Evolutionary conservation across 345 rosid genomes (phyloP), one percentile per base, ranked within the genome.

Genomic region (Kandelia obovata): DNA sequence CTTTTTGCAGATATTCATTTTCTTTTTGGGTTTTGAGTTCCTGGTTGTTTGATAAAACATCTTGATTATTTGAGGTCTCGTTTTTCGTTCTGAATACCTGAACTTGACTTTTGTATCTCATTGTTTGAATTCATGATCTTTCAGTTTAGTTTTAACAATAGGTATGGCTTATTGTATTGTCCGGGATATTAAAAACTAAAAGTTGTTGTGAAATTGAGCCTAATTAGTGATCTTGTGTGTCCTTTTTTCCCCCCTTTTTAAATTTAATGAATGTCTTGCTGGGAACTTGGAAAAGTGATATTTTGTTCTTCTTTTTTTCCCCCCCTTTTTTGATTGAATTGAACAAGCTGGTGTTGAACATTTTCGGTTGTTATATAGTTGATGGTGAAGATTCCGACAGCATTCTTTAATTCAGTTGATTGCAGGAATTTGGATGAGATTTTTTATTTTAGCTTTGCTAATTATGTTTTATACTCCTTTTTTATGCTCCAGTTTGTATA

Each of bases 11-110:
- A 13, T 5, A 31, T 49, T 30, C 35, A 27, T 23, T 53, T 39
- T 2, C 7, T 27, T 23, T 69, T 75, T 76, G 28, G 17, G 32
- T 26, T 56, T 64, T 72, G n/a, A 58, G 30, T 68, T 74, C 70
- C 53, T 8, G 58, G 65, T 56, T 65, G 81, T 82, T 80, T 71
- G 85, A 74, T 83, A 67, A 78, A 80, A 81, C 79, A 81, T 77
- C 85, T 25, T 61, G 73, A 69, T 75, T 74, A 65, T 75, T 34
- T 25, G 59, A 19, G 59, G 30, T 21, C 5, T 11, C 16, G 1
- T 25, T 27, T 56, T 56, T 25, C 19, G 49, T 15, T 43, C 49
- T 43, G 17, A 43, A 43, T 43, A 43, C 49, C 6, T 23, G 7
- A n/a, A 55, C 28, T 55, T 55, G 10, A 23, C 10, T 10, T 8